A percentile compares a stretch with the other conserved stretches of the same genome.
Evolutionary conservation across 1,284 basidiomycete species (phyloP).

Genomic region (Rhodotorula sp.): DNA sequence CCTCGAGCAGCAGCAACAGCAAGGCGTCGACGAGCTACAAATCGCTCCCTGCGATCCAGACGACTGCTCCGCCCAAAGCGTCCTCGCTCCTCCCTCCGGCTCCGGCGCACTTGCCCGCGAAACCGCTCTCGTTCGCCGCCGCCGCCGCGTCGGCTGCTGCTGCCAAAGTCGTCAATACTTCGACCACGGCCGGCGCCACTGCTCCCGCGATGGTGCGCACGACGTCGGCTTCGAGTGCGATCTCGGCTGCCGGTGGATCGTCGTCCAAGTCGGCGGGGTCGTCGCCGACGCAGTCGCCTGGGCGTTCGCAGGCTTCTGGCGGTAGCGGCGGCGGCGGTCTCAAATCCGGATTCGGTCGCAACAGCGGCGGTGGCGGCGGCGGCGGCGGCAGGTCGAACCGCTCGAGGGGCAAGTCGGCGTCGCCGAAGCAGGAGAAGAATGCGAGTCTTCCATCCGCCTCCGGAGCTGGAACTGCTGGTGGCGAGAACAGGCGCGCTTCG

Average conservation of each 20-base stretch:
- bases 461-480: no score
- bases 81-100: background rate
- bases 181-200: no score
- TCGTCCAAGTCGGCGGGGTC: background rate
- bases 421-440: background rate
- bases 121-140: background rate
- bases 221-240: background rate
- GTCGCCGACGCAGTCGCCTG: background rate
- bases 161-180: no score
- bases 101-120: no score
- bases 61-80: background rate
- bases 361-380: background rate
- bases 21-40: background rate
- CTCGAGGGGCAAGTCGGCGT: background rate
- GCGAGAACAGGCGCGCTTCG: no score
- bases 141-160: background rate
- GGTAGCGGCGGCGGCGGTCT: background rate
- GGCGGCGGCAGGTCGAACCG: background rate
- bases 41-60: background rate
- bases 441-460: no score
- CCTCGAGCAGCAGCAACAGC: no score
- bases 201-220: background rate
- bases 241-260: background rate
- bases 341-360: no score
- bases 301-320: background rate